A percentile compares a stretch with the other conserved stretches of the same genome.
Conservation (phyloP, 768 basidiomycete genomes). For the Mycena polygramma region DNA sequence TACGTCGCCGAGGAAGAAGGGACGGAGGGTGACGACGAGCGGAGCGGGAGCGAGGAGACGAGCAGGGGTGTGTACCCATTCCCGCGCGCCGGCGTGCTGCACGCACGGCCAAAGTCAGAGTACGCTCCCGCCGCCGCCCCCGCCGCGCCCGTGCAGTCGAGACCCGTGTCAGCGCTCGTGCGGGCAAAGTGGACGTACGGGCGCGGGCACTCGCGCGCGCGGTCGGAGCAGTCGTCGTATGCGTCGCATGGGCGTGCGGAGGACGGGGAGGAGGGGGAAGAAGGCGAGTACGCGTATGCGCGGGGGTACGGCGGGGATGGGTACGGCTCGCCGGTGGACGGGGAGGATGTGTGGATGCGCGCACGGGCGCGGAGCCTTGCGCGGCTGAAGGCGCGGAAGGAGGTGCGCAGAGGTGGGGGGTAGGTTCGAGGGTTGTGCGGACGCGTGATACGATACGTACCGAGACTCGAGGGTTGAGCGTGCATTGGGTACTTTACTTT, state of each 20-base stretch:
- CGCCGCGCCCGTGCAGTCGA: not conserved
- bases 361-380: constrained; percentile 32
- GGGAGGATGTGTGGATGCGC: constrained; percentile 34
- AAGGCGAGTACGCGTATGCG: constrained; percentile 1
- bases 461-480: no score
- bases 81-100: constrained; percentile 1
- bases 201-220: not conserved
- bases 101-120: not conserved
- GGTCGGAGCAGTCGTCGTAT: constrained; percentile 14
- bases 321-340: constrained; percentile 11
- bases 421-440: no score
- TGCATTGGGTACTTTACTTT: no score
- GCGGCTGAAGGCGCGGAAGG: constrained; percentile 32
- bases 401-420: constrained; percentile 23
- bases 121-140: no score
- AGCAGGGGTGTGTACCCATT: not conserved
- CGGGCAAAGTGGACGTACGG: not conserved
- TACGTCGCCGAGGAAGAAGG: not conserved
- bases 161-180: not conserved
- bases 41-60: not conserved
- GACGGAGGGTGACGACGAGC: constrained; percentile 24
- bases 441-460: no score
- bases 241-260: constrained; percentile 11
- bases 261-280: not conserved
- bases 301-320: constrained; percentile 22